Conservation (phyloP, 352 stramenopile species). For the Phytophthora pinifolia region DNA sequence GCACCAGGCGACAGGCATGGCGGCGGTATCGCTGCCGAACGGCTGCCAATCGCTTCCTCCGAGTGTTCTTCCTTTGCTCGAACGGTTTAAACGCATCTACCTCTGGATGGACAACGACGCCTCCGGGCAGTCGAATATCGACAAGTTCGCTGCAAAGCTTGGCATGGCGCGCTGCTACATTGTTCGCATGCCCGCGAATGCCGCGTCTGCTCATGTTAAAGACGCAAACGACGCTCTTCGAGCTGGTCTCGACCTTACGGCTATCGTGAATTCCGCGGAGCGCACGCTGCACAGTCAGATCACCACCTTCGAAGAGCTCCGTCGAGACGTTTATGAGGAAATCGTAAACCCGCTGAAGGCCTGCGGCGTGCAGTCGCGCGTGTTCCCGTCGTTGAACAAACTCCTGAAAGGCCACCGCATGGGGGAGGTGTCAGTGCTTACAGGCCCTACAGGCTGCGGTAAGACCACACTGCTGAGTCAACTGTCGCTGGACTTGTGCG, state of each 20-base stretch:
- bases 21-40: constrained; percentile 96
- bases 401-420: constrained; percentile 97
- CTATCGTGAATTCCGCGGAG: constrained; percentile 82
- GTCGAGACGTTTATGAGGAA: constrained; percentile 93
- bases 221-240: constrained; percentile 99
- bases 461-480: constrained; percentile 95
- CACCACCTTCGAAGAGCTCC: constrained; percentile 92
- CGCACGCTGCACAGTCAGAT: constrained; percentile 93
- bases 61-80: constrained; percentile 94
- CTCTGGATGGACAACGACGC: constrained; percentile 99
- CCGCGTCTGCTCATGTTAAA: constrained; percentile 75
- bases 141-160: constrained; percentile 97
- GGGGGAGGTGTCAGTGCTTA: constrained; percentile 98
- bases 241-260: constrained; percentile 84
- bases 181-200: constrained; percentile 70
- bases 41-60: constrained; percentile 95
- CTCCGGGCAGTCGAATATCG: constrained; percentile 92
- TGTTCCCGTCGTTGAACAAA: constrained; percentile 93
- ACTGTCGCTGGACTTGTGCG: constrained; percentile 89
- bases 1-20: constrained; percentile 93
- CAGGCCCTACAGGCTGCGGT: constrained; percentile 95
- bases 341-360: constrained; percentile 95
- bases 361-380: constrained; percentile 90
- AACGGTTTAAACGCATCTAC: constrained; percentile 97
- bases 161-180: constrained; percentile 91